Base-by-base conservation (phyloP, 495 filamentous ascomycete genomes). In the Clavariopsis aquatica region DNA sequence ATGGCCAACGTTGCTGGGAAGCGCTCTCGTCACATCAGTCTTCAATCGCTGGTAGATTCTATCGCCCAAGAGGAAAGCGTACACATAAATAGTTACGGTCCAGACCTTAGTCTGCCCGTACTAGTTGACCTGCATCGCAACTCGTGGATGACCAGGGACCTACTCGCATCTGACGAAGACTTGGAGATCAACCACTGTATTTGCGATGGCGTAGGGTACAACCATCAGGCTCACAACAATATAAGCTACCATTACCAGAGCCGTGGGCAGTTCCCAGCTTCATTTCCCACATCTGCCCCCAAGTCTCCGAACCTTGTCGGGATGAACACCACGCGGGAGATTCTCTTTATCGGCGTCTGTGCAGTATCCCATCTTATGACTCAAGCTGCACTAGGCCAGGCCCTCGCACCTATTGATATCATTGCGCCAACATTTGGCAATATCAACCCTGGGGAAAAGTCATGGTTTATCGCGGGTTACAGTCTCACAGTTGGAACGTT, bases 401-500 rank as follows among this genome's bases (percentile, higher is more conserved):
- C 69, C 19, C 63, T 75, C 3, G 67, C 66, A 8, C 73, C 72
- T 22, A 64, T 74, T 52, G 60, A 72, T 54, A 69, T 72, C 51
- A 73, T 75, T 34, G 69, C 61, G 6, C 19, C 64, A 36, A 51
- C 34, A 54, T 74, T 75, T 51, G 59, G 60, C 17, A 64, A 45
- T 23, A 20, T 45, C 17, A 66, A 62, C 27, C 69, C 73, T 15
- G 73, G 73, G 20, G 49, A 73, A 43, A 34, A 45, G 60, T 76
- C 75, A 46, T 87, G 85, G 86, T 81, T 82, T 31, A 72, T 84
- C 47, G 84, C 84, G 1, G 80, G 76, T 0, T 88, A 86, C 71
- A 78, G 78, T 28, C 73, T 88, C 45, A 87, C 84, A 0, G 79
- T 87, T 6, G 85, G 87, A 7, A 84, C 83, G 1, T 89, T 88